Evolutionary conservation across 179 eudicot genomes (phyloP).

Genomic region (Spergularia azorica): DNA sequence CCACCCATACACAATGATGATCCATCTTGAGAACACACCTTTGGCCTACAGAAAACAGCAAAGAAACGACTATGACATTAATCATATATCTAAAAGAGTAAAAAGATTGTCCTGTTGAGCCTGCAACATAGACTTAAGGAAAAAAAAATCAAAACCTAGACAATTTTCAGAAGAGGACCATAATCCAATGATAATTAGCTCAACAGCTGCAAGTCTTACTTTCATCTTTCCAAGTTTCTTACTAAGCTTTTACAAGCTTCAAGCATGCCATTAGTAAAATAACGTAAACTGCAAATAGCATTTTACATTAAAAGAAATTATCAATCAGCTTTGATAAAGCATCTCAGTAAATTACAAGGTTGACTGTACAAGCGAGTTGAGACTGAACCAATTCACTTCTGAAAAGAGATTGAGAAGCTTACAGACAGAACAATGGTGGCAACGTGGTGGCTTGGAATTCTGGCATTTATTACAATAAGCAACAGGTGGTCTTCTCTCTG

Average conservation of each 20-base stretch:
- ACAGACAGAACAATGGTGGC: slow-evolving; percentile 98
- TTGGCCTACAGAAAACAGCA: slow-evolving; percentile 58
- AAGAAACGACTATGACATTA: background rate
- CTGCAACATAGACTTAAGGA: no score
- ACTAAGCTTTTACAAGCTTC: background rate
- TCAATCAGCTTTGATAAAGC: background rate
- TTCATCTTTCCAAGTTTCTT: background rate
- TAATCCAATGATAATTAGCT: no score
- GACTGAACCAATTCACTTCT: slow-evolving; percentile 1
- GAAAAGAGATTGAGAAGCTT: slow-evolving; percentile 33
- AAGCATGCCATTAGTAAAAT: slow-evolving; percentile 9
- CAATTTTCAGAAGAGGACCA: no score
- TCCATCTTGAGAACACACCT: slow-evolving; percentile 97
- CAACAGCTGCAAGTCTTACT: background rate
- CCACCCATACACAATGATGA: slow-evolving; percentile 98
- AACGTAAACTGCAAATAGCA: background rate
- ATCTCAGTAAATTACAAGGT: background rate
- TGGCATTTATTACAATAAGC: slow-evolving; percentile 67
- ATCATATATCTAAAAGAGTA: background rate
- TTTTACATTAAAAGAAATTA: background rate
- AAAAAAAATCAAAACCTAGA: no score
- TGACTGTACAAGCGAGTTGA: background rate
- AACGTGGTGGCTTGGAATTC: slow-evolving; percentile 91
- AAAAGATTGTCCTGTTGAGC: background rate
- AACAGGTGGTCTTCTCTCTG: slow-evolving; percentile 44